Conservation (phyloP, 306 rosid genomes). For the Vigna trinervia region DNA sequence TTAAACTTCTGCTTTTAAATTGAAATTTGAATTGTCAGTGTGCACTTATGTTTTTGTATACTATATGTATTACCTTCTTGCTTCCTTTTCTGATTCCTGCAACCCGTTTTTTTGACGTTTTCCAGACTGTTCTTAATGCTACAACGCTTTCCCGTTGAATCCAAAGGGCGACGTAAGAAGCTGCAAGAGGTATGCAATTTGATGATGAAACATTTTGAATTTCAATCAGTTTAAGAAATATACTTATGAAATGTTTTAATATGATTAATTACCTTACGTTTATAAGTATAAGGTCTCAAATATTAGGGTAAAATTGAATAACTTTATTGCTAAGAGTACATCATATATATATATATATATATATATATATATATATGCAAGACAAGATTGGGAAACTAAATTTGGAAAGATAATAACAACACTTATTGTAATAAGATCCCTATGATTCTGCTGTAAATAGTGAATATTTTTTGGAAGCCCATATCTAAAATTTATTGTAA, state of each 20-base stretch:
- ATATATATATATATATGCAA: too few relatives aligned
- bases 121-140: constrained; percentile 91
- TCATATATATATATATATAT: too few relatives aligned
- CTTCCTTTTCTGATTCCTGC: constrained; percentile 27
- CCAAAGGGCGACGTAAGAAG: constrained; percentile 92
- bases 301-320: too few relatives aligned
- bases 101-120: constrained; percentile 33
- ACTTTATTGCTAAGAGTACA: too few relatives aligned
- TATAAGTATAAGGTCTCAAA: not conserved
- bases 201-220: constrained; percentile 25
- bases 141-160: constrained; percentile 93
- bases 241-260: not conserved
- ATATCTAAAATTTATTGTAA: too few relatives aligned
- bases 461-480: too few relatives aligned
- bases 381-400: too few relatives aligned
- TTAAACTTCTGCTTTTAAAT: constrained; percentile 43
- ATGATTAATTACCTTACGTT: constrained; percentile 8
- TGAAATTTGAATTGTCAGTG: constrained; percentile 32
- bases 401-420: too few relatives aligned
- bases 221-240: not conserved
- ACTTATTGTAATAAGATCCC: too few relatives aligned
- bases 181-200: constrained; percentile 78
- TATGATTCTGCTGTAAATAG: too few relatives aligned
- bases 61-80: constrained; percentile 15
- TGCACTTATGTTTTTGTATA: not conserved